Evolutionary conservation across 1,284 basidiomycete species (phyloP).

Genomic region (Wallemia mellicola): DNA sequence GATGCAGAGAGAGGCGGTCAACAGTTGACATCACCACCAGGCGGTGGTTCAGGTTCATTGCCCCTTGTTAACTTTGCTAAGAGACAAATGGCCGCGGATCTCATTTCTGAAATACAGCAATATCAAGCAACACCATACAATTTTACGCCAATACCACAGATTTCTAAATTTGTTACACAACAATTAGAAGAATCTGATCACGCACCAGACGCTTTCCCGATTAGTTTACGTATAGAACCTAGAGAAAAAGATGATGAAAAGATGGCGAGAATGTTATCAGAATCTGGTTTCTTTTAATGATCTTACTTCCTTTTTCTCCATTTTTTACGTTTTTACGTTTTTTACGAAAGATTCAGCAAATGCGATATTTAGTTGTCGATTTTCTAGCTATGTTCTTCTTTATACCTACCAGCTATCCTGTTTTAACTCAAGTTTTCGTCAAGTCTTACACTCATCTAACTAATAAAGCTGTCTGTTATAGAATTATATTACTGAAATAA

Average conservation of each 20-base stretch:
- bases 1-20: conserved; percentile 19
- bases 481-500: background rate
- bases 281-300: background rate
- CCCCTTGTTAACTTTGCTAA: conserved; percentile 80
- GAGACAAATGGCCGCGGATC: conserved; percentile 68
- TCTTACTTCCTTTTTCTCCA: background rate
- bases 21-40: background rate
- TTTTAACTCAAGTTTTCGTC: too few relatives aligned
- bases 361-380: too few relatives aligned
- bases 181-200: conserved; percentile 38
- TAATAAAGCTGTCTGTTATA: too few relatives aligned
- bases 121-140: conserved; percentile 83
- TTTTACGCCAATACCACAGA: conserved; percentile 32
- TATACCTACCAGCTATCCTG: too few relatives aligned
- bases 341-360: background rate
- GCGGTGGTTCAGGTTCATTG: conserved; percentile 7
- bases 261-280: conserved; percentile 21
- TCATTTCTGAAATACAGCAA: conserved; percentile 82
- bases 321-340: background rate
- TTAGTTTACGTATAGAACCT: conserved; percentile 62
- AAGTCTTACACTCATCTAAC: too few relatives aligned
- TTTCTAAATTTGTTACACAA: conserved; percentile 48
- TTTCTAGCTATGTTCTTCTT: too few relatives aligned
- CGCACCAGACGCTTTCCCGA: conserved; percentile 38
- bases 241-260: conserved; percentile 77